phyloP scores from a whole-genome alignment of 2,329 filamentous ascomycete genomes.

The Aschersonia sp. region DNA sequence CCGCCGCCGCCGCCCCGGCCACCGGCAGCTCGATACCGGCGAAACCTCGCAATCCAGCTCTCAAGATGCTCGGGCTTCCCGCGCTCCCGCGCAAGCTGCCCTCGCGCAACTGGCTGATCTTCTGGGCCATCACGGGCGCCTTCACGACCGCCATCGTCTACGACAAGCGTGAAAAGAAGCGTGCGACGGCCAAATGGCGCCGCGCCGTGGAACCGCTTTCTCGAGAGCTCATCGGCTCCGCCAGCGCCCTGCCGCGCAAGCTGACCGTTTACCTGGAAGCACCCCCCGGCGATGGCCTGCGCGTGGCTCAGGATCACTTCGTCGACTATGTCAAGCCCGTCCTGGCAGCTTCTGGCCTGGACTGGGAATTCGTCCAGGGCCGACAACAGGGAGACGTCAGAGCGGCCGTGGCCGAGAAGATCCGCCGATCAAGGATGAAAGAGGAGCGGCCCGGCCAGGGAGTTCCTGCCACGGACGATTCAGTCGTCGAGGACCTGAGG shows the following conservation, averaged over 20 bases:
- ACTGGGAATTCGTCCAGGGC: constrained; percentile 94
- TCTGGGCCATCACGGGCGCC: constrained; percentile 64
- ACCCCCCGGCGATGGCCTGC: constrained; percentile 74
- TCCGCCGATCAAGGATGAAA: constrained; percentile 54
- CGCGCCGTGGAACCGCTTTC: constrained; percentile 74
- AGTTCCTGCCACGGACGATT: constrained; percentile 32
- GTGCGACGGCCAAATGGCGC: constrained; percentile 74
- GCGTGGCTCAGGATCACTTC: constrained; percentile 84
- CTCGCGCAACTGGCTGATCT: constrained; percentile 96
- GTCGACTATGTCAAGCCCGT: constrained; percentile 92
- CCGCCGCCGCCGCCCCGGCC: constrained; percentile 4
- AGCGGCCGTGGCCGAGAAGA: constrained; percentile 72
- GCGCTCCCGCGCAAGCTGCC: constrained; percentile 72
- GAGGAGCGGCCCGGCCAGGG: constrained; percentile 36
- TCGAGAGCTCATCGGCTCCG: constrained; percentile 52
- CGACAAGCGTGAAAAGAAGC: constrained; percentile 81
- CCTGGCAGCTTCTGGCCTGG: constrained; percentile 73
- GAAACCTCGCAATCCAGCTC: constrained; percentile 49
- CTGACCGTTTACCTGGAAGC: constrained; percentile 76
- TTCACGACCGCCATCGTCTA: constrained; percentile 75
- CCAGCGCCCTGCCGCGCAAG: constrained; percentile 64
- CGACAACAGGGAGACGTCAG: constrained; percentile 84
- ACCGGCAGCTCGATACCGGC: constrained; percentile 12
- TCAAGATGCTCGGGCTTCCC: constrained; percentile 72
- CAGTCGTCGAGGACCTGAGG: constrained; percentile 48